Evolutionary conservation across 75 land plant genomes (phyloP), one percentile per base, ranked within the genome.

Genomic region (Adiantum capillusveneris): DNA sequence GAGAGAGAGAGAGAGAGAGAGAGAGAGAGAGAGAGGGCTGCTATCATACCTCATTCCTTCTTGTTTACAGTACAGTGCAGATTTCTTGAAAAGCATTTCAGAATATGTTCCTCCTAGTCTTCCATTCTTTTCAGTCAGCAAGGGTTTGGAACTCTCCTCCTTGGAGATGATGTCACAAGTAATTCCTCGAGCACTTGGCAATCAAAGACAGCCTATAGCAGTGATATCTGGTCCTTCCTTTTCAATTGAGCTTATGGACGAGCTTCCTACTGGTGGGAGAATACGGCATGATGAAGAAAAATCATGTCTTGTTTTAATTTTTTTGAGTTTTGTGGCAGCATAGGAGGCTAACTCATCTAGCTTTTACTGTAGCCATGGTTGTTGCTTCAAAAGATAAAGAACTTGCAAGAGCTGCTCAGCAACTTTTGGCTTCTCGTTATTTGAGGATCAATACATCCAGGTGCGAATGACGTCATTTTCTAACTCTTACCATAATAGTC

Each of bases 161-260:
- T 63, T 90, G 43, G 83, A 84, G 63, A 87, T 75, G 88, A 90
- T 90, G 96, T 87, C 96, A 43, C 96, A 87, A 57, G 73, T 90
- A 11, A 87, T 90, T 59, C 96, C 96, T 13, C 69, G 74, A 53
- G 72, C 92, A 49, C 66, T 90, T 52, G 78, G 74, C 18, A 90
- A 90, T 36, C 85, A 83, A 50, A 62, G 88, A 20, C 96, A 90
- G 46, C 96, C 96, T 51, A 76, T 87, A 42, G 61, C 78, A 69
- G 87, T 85, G 7, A 67, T 90, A 25, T 90, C 96, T 7, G 96
- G 96, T 7, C 96, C 96, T 25, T 90, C 96, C 7, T 90, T 90
- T 71, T 83, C 96, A 18, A 64, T 84, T 61, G 96, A 90, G 75
- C 65, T 90, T 50, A 87, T 90, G 96, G 81, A 75, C 37, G 80